These are phyloP conservation scores for Tetrastigma voinierianum DNA, from an alignment of 164 flowering plant genomes.

Conservation along the genomic window DNA sequence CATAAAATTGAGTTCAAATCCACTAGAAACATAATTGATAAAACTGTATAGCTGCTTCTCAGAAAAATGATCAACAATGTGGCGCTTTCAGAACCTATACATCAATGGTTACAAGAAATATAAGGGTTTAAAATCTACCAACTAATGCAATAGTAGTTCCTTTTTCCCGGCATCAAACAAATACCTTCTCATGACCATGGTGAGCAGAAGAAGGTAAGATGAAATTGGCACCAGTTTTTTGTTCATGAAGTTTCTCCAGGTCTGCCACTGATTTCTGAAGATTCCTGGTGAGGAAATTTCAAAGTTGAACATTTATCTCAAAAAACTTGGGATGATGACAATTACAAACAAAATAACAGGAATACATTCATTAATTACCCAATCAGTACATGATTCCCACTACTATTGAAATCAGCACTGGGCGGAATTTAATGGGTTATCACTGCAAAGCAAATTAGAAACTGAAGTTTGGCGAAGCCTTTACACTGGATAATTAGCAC, in stretches of 20 bases:
- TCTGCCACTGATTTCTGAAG: conserved; percentile 70
- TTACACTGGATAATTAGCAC: too few species aligned
- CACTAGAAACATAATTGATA: conserved; percentile 85
- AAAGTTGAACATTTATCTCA: background rate
- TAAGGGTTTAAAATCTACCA: background rate
- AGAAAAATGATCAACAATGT: conserved; percentile 60
- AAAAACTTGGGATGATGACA: background rate
- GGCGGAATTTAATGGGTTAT: conserved; percentile 80
- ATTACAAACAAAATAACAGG: background rate
- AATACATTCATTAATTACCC: conserved; percentile 54
- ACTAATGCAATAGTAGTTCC: background rate
- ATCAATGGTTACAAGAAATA: background rate
- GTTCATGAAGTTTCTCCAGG: conserved; percentile 54
- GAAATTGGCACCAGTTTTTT: conserved; percentile 55
- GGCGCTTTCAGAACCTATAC: too few species aligned
- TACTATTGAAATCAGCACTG: conserved; percentile 84
- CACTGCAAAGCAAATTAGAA: conserved; percentile 43
- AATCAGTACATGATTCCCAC: conserved; percentile 69
- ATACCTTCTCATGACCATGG: conserved; percentile 54
- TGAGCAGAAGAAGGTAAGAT: conserved; percentile 25
- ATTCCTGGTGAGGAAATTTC: conserved; percentile 37
- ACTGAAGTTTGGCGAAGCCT: too few species aligned
- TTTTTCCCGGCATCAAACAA: background rate
- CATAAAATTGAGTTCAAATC: conserved; percentile 91
- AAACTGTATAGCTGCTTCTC: conserved; percentile 72